Percentiles rank a stretch among this genome's conserved stretches.
These are phyloP conservation scores for Withania somnifera DNA, from an alignment of 305 asterid species.

Conservation along the genomic window DNA sequence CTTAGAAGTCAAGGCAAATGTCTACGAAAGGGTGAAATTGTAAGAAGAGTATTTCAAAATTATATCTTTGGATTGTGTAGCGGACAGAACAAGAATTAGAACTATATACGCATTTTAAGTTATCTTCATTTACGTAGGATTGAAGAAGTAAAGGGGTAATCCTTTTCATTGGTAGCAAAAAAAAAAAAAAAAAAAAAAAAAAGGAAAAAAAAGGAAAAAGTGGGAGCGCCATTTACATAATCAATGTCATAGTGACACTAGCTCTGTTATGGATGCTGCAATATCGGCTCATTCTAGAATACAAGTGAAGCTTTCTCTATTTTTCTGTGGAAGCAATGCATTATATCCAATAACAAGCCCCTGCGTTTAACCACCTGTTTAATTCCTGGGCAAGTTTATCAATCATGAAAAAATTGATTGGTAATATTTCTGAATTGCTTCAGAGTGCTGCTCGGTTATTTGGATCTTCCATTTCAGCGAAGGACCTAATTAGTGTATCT, in stretches of 20 bases:
- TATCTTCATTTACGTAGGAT: not conserved
- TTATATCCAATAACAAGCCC: not conserved
- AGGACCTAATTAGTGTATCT: conserved; percentile 71
- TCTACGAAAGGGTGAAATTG: not conserved
- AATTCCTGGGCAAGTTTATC: not conserved
- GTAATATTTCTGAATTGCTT: conserved; percentile 17
- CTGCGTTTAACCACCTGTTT: not conserved
- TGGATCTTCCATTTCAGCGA: conserved; percentile 81
- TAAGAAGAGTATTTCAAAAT: not conserved
- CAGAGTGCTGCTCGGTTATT: conserved; percentile 97
- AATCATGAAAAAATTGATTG: conserved; percentile 1
- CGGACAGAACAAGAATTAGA: not conserved
- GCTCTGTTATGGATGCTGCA: not conserved
- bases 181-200: not conserved
- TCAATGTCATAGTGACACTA: not conserved
- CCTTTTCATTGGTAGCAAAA: not conserved
- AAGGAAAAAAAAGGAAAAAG: not conserved
- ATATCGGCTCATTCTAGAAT: not conserved
- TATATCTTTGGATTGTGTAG: not conserved
- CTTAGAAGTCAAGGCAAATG: not conserved
- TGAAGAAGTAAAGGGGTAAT: not conserved
- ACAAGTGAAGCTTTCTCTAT: not conserved
- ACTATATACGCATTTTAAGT: not conserved
- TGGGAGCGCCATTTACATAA: not conserved
- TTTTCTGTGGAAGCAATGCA: not conserved